A percentile compares a stretch with the other conserved stretches of the same genome.
Conservation (phyloP, 176 grass and related monocot species). For the Echinochloa phyllopogon region DNA sequence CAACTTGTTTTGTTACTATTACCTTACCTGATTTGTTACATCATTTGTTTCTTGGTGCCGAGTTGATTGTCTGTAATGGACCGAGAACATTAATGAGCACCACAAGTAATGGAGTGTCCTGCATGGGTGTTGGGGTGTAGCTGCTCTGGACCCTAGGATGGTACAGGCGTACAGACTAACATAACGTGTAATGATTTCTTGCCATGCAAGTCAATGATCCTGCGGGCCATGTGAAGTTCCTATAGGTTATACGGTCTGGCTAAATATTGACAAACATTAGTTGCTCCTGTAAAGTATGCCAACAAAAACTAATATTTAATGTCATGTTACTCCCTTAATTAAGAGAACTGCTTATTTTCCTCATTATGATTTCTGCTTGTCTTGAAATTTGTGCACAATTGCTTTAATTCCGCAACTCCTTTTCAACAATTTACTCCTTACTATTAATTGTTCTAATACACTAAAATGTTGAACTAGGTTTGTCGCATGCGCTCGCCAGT, state of each 20-base stretch:
- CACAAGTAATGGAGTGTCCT: background rate
- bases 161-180: background rate
- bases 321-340: background rate
- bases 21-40: background rate
- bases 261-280: background rate
- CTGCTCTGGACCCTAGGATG: background rate
- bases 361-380: constrained; percentile 10
- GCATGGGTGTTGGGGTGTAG: background rate
- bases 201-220: background rate
- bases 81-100: background rate
- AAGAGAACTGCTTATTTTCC: background rate
- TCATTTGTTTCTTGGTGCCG: background rate
- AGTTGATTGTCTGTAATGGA: background rate
- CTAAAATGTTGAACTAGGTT: constrained; percentile 68
- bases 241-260: background rate
- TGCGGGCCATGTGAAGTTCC: background rate
- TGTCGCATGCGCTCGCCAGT: constrained; percentile 79
- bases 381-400: background rate
- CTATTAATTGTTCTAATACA: constrained; percentile 17
- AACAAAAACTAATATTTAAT: background rate
- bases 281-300: background rate
- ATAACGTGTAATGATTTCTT: background rate
- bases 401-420: background rate
- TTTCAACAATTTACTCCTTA: background rate
- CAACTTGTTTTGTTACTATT: background rate